These are phyloP conservation scores for Mariannaea elegans DNA, from an alignment of 2,329 filamentous ascomycete species.

Conservation along the genomic window DNA sequence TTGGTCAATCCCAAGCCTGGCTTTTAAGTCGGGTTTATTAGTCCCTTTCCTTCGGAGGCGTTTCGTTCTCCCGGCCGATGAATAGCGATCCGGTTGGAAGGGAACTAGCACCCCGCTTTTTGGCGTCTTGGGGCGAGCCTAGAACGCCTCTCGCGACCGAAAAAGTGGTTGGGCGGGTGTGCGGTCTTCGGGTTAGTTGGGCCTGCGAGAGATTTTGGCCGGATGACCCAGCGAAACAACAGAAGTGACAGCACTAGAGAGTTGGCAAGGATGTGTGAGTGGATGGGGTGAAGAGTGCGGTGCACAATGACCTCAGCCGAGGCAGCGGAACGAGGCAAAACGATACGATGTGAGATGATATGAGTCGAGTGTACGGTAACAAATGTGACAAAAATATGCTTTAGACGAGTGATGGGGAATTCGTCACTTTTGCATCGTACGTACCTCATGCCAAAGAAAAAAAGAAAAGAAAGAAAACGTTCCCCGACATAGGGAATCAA, in stretches of 20 bases:
- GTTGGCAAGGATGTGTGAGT: neutral
- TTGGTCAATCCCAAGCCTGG: too few relatives aligned
- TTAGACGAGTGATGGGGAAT: neutral
- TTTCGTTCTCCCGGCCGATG: slow-evolving; percentile 12
- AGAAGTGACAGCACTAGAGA: slow-evolving; percentile 24
- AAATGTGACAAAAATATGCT: neutral
- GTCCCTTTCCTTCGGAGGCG: slow-evolving; percentile 3
- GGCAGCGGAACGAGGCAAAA: neutral
- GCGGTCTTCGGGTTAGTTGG: neutral
- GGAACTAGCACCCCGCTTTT: slow-evolving; percentile 21
- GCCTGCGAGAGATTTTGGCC: neutral
- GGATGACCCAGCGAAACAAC: neutral
- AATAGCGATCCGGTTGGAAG: slow-evolving; percentile 6
- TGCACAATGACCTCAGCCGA: slow-evolving; percentile 26
- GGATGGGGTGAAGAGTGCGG: neutral
- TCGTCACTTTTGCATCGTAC: neutral
- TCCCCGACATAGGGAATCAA: too few relatives aligned
- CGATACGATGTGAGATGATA: neutral
- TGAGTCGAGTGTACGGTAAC: neutral
- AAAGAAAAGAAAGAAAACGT: too few relatives aligned
- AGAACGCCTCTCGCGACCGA: slow-evolving; percentile 9
- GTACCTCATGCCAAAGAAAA: too few relatives aligned
- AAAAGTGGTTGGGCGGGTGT: neutral
- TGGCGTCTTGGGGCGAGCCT: slow-evolving; percentile 8
- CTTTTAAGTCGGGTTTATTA: neutral